Evolutionary conservation across 371 early-diverging fungal genomes (phyloP), one percentile per base, ranked within the genome.

Genomic region (Ordospora pajunii): DNA sequence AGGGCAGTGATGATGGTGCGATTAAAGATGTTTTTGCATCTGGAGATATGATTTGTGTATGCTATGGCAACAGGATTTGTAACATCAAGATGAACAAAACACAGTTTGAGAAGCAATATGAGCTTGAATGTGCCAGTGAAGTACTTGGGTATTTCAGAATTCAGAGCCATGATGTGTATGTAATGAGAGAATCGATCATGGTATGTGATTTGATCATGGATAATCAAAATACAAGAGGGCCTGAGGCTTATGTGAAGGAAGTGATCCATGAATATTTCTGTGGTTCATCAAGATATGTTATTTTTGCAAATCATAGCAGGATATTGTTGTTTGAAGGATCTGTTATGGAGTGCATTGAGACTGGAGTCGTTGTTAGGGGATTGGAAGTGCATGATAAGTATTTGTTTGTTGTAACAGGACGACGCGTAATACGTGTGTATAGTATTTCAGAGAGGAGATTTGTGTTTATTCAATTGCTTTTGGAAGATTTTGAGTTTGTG

Each of bases 381-480:
- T 37, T 58, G 37, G 58, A 58, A 6, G 1, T 17, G 12, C 12
- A 37, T 17, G 58, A 58, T 1, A 58, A 40, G 5, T 37, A 58
- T 37, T 58, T 58, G n/a, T 58, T 58, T 37, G 40, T 58, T 37
- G 17, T 58, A 40, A 58, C 58, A 11, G 58, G 58, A 58, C 27
- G 40, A 37, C 27, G 25, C 6, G 58, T 58, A 9, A 27, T 58
- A 37, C 27, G 58, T 14, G 58, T 58, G 17, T 58, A 58, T 17
- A 37, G 25, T 8, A 58, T 58, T 14, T 14, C 27, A n/a, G 58
- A 37, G 14, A 37, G 58, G 10, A 58, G 17, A 6, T 37, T 58
- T 25, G 58, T 58, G 19, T 58, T 58, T 58, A 58, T 58, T 19
- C 58, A 58, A 37, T 25, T 40, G 37, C 40, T 58, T 40, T 40